A percentile compares a stretch with the other conserved stretches of the same genome.
phyloP scores from a whole-genome alignment of 768 basidiomycete species.

The Termitomyces sp. region DNA sequence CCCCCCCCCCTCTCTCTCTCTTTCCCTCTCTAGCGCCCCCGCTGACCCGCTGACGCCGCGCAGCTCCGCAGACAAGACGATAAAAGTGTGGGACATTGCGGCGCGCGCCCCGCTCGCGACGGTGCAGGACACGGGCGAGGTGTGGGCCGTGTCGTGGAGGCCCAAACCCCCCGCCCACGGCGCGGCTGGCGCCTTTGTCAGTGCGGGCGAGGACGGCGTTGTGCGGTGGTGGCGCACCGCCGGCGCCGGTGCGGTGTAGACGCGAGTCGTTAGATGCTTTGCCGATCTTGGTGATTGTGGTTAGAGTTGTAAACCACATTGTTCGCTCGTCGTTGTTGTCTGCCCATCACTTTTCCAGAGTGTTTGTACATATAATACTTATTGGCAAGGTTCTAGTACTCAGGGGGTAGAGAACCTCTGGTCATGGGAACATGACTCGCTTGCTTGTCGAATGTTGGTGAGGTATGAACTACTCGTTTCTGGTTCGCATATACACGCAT shows the following conservation, averaged over 20 bases:
- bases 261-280: background rate
- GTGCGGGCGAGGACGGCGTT: constrained; percentile 68
- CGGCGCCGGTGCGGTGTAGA: constrained; percentile 23
- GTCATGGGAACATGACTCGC: no score
- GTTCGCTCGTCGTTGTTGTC: no score
- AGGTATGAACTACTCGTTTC: no score
- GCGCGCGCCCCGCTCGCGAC: constrained; percentile 73
- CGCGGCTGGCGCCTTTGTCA: constrained; percentile 62
- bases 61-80: constrained; percentile 80
- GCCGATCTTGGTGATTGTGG: no score
- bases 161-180: constrained; percentile 52
- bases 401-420: no score
- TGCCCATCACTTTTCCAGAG: no score
- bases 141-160: constrained; percentile 82
- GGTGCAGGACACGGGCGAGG: constrained; percentile 70
- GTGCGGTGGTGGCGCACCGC: constrained; percentile 78
- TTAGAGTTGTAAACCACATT: no score
- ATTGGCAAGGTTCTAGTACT: no score
- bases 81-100: constrained; percentile 83
- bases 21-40: background rate
- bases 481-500: no score
- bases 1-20: background rate
- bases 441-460: no score
- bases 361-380: no score
- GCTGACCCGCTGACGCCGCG: background rate